Base-by-base conservation (phyloP, 345 rosid genomes). In the Euclidium syriacum region DNA sequence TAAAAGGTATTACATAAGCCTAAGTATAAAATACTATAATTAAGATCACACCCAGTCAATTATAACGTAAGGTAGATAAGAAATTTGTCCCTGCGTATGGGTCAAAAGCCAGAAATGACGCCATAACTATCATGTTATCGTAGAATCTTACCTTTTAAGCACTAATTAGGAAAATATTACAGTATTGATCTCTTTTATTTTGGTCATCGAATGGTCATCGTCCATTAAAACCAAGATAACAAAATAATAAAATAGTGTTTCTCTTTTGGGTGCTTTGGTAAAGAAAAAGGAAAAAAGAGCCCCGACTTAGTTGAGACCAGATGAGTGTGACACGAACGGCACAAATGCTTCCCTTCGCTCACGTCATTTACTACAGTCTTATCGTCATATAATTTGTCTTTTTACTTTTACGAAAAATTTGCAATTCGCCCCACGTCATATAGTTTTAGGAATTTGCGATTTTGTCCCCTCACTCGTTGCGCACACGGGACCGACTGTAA, bases 31-130 rank as follows among this genome's bases (percentile, higher is more conserved):
- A 62, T 5, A 29, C 23, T 43, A 64, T 35, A 36, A 36, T 10
- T 42, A 62, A 70, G 6, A 36, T 15, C 12, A 14, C 18, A 32
- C 27, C 18, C 30, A 34, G 73, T 62, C 73, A 70, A 62, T 61
- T 52, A 44, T 62, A 27, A 53, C 57, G 44, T 46, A 33, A 22
- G 20, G 27, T 29, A 39, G 7, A n/a, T 35, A 50, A 50, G 6
- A 51, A 41, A 61, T 25, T 7, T 46, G 68, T 54, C 74, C 20
- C 43, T 53, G 35, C 16, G 10, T 20, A 62, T 46, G 63, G 2
- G 63, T 46, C 63, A 70, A 70, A 70, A 70, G 74, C 51, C 74
- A 70, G 12, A 29, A 61, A 62, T 62, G 74, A 70, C 68, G 62
- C 46, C 16, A 61, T 14, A 16, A 24, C 42, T 16, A 24, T 18